Percentiles rank a stretch among this genome's conserved stretches.
These are phyloP conservation scores for Aspergillus calidoustus DNA, from an alignment of 2,329 filamentous ascomycete species.

Conservation along the genomic window DNA sequence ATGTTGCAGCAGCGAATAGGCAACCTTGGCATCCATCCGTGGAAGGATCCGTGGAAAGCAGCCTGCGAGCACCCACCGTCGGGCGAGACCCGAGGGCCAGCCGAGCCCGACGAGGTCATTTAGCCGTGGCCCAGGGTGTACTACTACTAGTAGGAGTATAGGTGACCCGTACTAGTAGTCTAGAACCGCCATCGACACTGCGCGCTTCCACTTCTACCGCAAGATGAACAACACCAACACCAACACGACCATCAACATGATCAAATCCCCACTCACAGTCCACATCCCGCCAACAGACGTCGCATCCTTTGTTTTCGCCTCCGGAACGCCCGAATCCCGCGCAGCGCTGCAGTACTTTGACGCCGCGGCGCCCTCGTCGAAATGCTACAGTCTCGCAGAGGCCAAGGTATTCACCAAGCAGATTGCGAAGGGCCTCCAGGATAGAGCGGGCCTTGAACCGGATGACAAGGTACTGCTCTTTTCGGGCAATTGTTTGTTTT, in stretches of 20 bases:
- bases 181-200: too few species aligned
- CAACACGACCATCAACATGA: neutral
- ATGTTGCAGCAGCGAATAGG: too few species aligned
- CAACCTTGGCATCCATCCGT: too few species aligned
- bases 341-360: constrained; percentile 16
- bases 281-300: constrained; percentile 16
- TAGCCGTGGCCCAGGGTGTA: too few species aligned
- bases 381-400: constrained; percentile 14
- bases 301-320: constrained; percentile 15
- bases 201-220: too few species aligned
- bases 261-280: constrained; percentile 8
- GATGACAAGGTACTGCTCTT: constrained; percentile 16
- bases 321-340: neutral
- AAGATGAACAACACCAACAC: neutral
- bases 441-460: constrained; percentile 1
- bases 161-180: too few species aligned
- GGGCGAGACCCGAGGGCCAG: too few species aligned
- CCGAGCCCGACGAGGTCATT: too few species aligned
- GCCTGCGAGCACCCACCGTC: too few species aligned
- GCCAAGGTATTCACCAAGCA: constrained; percentile 14
- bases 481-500: constrained; percentile 8
- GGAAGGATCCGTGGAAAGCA: too few species aligned
- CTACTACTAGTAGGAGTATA: too few species aligned
- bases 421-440: constrained; percentile 6
- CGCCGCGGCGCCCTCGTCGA: constrained; percentile 7